A percentile compares a stretch with the other conserved stretches of the same genome.
Conservation (phyloP, 805 yeast genomes). For the Candida patagonica region DNA sequence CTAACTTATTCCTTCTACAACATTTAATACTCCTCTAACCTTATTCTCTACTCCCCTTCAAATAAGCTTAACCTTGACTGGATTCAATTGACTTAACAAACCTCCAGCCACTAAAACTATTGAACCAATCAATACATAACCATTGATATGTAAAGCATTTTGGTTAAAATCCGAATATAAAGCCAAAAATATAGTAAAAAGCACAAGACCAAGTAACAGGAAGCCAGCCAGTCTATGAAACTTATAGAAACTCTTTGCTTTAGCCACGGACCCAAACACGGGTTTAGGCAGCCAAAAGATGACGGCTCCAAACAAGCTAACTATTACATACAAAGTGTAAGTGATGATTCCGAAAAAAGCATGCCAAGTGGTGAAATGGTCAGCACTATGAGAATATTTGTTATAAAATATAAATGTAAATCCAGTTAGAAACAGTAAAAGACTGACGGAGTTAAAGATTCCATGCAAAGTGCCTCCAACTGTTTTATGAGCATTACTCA, state of each 20-base stretch:
- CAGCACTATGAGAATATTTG: constrained; percentile 19
- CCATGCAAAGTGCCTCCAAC: constrained; percentile 23
- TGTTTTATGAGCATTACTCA: constrained; percentile 17
- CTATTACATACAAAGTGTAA: constrained; percentile 12
- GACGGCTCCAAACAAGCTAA: constrained; percentile 19
- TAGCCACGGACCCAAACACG: constrained; percentile 20
- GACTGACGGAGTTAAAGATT: constrained; percentile 15
- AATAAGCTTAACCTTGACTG: constrained; percentile 10
- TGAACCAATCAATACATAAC: constrained; percentile 7
- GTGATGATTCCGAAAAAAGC: constrained; percentile 21
- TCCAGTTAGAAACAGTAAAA: constrained; percentile 14
- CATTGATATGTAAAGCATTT: constrained; percentile 14
- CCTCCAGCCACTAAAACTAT: constrained; percentile 9
- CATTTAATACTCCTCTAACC: too few relatives aligned
- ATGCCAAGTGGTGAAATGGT: constrained; percentile 23
- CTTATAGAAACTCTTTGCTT: constrained; percentile 22
- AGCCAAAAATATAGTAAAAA: constrained; percentile 15
- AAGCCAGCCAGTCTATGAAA: constrained; percentile 24
- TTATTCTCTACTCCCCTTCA: too few relatives aligned
- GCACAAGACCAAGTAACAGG: constrained; percentile 9
- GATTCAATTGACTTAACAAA: constrained; percentile 7
- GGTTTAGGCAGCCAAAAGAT: constrained; percentile 21
- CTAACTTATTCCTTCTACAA: too few relatives aligned
- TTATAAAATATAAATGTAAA: constrained; percentile 19
- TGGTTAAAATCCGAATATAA: constrained; percentile 16